Evolutionary conservation across 2,329 filamentous ascomycete genomes (phyloP).

Genomic region (Sphaerostilbella broomeana): DNA sequence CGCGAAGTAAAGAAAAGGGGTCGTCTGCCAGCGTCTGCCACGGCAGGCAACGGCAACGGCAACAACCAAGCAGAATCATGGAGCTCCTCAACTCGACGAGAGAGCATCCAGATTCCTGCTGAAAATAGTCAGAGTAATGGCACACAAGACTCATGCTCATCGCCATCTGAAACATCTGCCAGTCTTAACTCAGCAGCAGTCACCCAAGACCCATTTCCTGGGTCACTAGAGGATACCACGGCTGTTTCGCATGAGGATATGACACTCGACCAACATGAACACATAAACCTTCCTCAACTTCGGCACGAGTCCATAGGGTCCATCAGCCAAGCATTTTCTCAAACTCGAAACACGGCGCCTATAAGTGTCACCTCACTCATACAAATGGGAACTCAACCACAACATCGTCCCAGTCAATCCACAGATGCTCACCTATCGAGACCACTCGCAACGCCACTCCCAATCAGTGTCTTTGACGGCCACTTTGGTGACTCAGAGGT

Average conservation of each 20-base stretch:
- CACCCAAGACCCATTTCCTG: conserved; percentile 2
- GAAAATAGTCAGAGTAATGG: conserved; percentile 1
- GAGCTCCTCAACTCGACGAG: conserved; percentile 6
- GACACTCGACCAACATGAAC: not conserved
- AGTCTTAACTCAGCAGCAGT: conserved; percentile 8
- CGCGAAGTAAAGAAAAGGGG: conserved; percentile 33
- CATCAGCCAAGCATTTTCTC: conserved; percentile 6
- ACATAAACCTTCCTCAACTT: not conserved
- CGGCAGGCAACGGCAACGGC: not conserved
- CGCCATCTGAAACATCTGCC: conserved; percentile 6
- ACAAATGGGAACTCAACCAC: conserved; percentile 15
- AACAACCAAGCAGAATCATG: conserved; percentile 7
- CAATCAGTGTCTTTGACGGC: conserved; percentile 6
- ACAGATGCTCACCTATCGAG: conserved; percentile 3
- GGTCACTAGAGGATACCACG: not conserved
- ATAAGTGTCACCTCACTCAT: conserved; percentile 20
- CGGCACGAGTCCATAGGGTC: conserved; percentile 4
- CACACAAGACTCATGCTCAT: conserved; percentile 5
- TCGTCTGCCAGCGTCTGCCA: conserved; percentile 24
- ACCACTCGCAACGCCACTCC: conserved; percentile 5
- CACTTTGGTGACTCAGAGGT: conserved; percentile 18
- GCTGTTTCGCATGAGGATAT: conserved; percentile 2
- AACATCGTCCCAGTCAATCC: conserved; percentile 3
- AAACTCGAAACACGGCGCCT: conserved; percentile 12
- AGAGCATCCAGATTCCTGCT: conserved; percentile 3